A percentile compares a stretch with the other conserved stretches of the same genome.
Conservation (phyloP, 73 alveolate genomes). For the Blepharisma stoltei region DNA sequence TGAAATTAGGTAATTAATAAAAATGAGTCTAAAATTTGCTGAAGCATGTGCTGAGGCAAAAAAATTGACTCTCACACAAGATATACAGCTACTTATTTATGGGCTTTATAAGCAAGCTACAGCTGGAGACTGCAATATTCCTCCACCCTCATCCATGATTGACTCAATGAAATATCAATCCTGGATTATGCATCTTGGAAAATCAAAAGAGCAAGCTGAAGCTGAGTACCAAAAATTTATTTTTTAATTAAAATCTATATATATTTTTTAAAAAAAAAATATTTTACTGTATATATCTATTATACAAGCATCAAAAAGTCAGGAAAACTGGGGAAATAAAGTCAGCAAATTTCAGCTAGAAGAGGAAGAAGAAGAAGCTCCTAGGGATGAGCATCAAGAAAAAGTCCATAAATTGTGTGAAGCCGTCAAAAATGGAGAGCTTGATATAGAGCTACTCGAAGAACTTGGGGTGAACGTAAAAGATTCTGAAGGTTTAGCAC, state of each 20-base stretch:
- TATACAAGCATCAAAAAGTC: neutral
- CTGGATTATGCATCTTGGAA: neutral
- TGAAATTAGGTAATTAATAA: too few species aligned
- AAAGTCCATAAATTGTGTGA: neutral
- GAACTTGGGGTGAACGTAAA: neutral
- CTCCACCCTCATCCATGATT: conserved; percentile 45
- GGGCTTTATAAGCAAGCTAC: conserved; percentile 88
- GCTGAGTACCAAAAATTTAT: too few species aligned
- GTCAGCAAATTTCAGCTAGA: neutral
- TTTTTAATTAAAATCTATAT: too few species aligned
- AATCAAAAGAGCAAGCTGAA: conserved; percentile 18
- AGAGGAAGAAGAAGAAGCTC: conserved; percentile 8
- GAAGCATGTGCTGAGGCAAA: too few species aligned
- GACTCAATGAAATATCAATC: neutral
- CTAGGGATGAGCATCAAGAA: neutral
- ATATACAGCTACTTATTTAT: conserved; percentile 41
- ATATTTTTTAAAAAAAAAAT: too few species aligned
- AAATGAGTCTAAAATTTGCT: too few species aligned
- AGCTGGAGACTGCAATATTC: conserved; percentile 77
- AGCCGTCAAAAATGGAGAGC: neutral
- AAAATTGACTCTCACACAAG: too few species aligned
- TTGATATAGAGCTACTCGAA: neutral
- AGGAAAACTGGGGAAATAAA: neutral
- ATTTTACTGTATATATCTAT: too few species aligned
- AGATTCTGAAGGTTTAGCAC: conserved; percentile 3